These are phyloP conservation scores for Elaeagnus macrophylla DNA, from an alignment of 306 rosid species.

Conservation along the genomic window DNA sequence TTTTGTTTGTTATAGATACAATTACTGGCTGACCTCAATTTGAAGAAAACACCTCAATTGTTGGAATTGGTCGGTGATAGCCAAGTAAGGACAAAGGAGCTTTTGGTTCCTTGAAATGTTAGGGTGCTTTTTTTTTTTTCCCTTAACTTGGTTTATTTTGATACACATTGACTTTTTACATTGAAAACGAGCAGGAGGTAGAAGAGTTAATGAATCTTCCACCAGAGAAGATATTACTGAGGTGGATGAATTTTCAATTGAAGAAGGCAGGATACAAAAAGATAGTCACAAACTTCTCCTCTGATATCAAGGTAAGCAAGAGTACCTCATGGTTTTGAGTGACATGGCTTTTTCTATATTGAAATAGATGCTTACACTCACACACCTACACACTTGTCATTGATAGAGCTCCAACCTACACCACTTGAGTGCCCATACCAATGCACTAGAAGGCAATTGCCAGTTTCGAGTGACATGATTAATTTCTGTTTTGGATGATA, in stretches of 20 bases:
- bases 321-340: not conserved
- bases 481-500: not conserved
- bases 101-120: constrained; percentile 2
- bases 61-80: constrained; percentile 87
- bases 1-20: constrained; percentile 56
- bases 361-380: too few species aligned
- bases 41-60: constrained; percentile 91
- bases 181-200: constrained; percentile 57
- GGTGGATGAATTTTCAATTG: constrained; percentile 97
- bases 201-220: constrained; percentile 92
- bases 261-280: constrained; percentile 72
- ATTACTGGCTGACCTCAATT: constrained; percentile 88
- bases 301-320: constrained; percentile 75
- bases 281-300: constrained; percentile 78
- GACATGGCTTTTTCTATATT: not conserved
- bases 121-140: not conserved
- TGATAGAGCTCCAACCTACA: too few species aligned
- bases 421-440: too few species aligned
- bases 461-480: too few species aligned
- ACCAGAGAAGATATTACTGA: constrained; percentile 87
- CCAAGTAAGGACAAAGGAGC: constrained; percentile 39
- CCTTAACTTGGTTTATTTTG: constrained; percentile 1
- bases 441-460: too few species aligned
- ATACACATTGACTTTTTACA: constrained; percentile 14
- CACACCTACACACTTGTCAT: too few species aligned